These are phyloP conservation scores for Mortierella sp. DNA, from an alignment of 371 early-diverging fungal genomes.

Conservation along the genomic window DNA sequence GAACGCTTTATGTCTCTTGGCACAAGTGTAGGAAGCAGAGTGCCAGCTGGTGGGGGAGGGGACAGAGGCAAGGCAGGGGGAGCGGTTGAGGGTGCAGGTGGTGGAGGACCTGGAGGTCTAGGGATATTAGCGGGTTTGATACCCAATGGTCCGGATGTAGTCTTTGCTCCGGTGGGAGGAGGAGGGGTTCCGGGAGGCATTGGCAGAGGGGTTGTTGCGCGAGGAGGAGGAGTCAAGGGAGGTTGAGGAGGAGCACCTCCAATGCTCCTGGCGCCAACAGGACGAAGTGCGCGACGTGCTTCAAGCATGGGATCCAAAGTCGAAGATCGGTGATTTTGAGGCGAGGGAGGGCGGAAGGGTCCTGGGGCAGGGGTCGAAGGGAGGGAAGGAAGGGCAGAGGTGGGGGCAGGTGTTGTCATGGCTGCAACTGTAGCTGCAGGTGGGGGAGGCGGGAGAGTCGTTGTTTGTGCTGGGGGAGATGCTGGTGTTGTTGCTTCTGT, in stretches of 20 bases:
- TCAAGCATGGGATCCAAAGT: conserved; percentile 50
- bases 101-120: conserved; percentile 43
- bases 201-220: conserved; percentile 33
- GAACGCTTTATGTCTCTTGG: conserved; percentile 49
- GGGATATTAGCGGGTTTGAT: conserved; percentile 28
- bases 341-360: conserved; percentile 22
- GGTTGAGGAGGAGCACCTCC: conserved; percentile 30
- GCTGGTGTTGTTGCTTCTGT: not conserved
- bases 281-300: conserved; percentile 41
- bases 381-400: conserved; percentile 33
- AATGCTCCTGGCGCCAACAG: conserved; percentile 28
- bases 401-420: conserved; percentile 27
- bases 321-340: conserved; percentile 34
- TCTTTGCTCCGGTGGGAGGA: conserved; percentile 21
- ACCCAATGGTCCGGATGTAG: conserved; percentile 20
- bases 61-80: conserved; percentile 15
- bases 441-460: conserved; percentile 6
- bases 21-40: conserved; percentile 24
- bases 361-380: conserved; percentile 16
- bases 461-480: conserved; percentile 4
- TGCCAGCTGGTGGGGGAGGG: conserved; percentile 14
- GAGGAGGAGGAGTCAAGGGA: conserved; percentile 39
- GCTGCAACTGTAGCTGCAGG: conserved; percentile 1
- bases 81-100: conserved; percentile 22
- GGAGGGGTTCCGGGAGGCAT: conserved; percentile 34